phyloP scores from a whole-genome alignment of 768 basidiomycete genomes.

The Lactifluus rugatus region DNA sequence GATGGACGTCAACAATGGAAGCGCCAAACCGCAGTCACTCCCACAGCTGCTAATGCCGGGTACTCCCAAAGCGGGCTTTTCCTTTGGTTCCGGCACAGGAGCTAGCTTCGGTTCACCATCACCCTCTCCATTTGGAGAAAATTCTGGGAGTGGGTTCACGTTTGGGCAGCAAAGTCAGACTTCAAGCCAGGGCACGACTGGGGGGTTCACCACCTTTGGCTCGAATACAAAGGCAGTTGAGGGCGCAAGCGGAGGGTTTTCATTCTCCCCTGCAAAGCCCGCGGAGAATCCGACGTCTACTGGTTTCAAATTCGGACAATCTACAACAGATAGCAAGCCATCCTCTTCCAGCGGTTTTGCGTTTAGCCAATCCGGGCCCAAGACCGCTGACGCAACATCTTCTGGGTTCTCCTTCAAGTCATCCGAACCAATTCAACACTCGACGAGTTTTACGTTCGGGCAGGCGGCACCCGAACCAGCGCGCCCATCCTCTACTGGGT shows the following conservation, averaged over 20 bases:
- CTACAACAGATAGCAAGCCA: slow-evolving; percentile 4
- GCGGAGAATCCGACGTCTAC: slow-evolving; percentile 3
- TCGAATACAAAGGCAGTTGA: slow-evolving; percentile 25
- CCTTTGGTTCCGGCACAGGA: slow-evolving; percentile 5
- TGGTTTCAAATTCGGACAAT: slow-evolving; percentile 9
- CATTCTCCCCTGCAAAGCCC: slow-evolving; percentile 15
- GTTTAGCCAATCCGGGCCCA: slow-evolving; percentile 10
- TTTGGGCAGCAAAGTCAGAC: slow-evolving; percentile 31
- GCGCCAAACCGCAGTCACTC: slow-evolving; percentile 14
- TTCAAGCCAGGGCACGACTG: slow-evolving; percentile 25
- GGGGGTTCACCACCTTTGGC: slow-evolving; percentile 41
- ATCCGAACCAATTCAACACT: slow-evolving; percentile 20
- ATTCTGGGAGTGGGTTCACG: slow-evolving; percentile 27
- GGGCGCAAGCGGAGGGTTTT: slow-evolving; percentile 30
- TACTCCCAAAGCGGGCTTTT: slow-evolving; percentile 10
- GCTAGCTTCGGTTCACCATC: slow-evolving; percentile 6
- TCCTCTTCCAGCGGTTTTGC: slow-evolving; percentile 13
- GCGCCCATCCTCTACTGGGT: slow-evolving; percentile 25
- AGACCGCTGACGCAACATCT: slow-evolving; percentile 14
- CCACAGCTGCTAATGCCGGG: slow-evolving; percentile 15
- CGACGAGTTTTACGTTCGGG: slow-evolving; percentile 17
- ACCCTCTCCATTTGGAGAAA: slow-evolving; percentile 16
- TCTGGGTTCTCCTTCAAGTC: slow-evolving; percentile 16
- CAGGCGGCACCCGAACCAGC: slow-evolving; percentile 28
- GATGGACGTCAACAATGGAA: slow-evolving; percentile 34